Evolutionary conservation across 1,284 basidiomycete genomes (phyloP), one percentile per base, ranked within the genome.

Genomic region (Austroboletus olivaceoglutinosus): DNA sequence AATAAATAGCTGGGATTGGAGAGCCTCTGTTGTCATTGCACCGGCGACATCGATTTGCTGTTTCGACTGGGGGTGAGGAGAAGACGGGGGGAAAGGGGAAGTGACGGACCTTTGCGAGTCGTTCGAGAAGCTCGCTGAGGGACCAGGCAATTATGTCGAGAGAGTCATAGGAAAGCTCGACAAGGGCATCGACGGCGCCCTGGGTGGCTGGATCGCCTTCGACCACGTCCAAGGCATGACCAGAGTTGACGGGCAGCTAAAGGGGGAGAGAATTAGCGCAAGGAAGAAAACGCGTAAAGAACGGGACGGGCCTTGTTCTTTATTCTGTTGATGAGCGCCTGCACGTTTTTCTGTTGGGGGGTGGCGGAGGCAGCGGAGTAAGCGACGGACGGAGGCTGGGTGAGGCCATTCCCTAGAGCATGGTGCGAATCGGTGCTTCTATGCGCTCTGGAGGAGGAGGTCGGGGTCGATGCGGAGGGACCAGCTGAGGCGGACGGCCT

Each of bases 1-100:
- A 27, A 97, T 72, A 61, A 93, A 93, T 2, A 97, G 77, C 67
- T 96, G 91, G 0, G 93, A 96, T 63, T 96, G 92, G 9, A 96
- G 78, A 45, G 88, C 80, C 55, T 91, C 86, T 22, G 89, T 75
- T 0, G 83, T 76, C 52, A 80, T 74, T 52, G 78, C 75, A 43
- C 78, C 76, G 36, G 73, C 71, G 23, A 65, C 54, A 59, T 84
- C 80, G 49, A 76, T 73, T 73, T 81, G 78, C 76, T 82, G 55
- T 57, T 54, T 34, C 30, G 40, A 36, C n/a, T n/a, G 33, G n/a
- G 13, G 40, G 55, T 64, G 40, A 48, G 51, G 30, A 41, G 37
- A 15, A 40, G 43, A 56, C 22, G 16, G 46, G 21, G 46, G 11
- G 43, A 44, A 34, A 21, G 25, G 13, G 16, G 30, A 29, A 25